Evolutionary conservation across 257 asterid genomes (phyloP).

Genomic region (Cynanchum wilfordii): DNA sequence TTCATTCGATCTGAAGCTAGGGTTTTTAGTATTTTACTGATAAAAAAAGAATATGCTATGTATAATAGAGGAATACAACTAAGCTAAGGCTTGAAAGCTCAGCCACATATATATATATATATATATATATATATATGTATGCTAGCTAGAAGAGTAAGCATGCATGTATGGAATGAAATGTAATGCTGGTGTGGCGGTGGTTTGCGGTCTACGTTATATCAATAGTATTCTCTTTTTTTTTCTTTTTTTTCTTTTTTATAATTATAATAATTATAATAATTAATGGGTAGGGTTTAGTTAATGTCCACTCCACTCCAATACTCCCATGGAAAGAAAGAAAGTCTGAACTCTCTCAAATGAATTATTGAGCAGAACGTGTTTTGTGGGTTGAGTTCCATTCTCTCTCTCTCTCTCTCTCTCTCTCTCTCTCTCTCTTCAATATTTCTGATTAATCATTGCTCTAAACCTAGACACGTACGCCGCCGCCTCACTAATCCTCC

Average conservation of each 20-base stretch:
- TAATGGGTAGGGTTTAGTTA: neutral
- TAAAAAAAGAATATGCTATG: no score
- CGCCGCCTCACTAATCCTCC: neutral
- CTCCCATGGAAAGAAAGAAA: neutral
- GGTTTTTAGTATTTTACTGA: no score
- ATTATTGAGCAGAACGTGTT: constrained; percentile 13
- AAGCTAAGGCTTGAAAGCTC: neutral
- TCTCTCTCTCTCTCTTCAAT: neutral
- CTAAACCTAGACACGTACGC: neutral
- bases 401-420: neutral
- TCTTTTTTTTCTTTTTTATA: neutral
- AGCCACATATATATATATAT: neutral
- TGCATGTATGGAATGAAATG: neutral
- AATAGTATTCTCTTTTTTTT: neutral
- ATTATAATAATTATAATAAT: no score
- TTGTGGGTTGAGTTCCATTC: constrained; percentile 14
- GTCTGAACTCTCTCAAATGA: neutral
- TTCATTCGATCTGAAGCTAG: no score
- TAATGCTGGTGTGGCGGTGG: constrained; percentile 8
- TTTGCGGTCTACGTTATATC: neutral
- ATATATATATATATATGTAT: no score
- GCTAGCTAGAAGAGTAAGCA: constrained; percentile 3
- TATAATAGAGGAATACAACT: neutral
- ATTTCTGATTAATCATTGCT: neutral
- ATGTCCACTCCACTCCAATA: neutral